These are phyloP conservation scores for Lumnitzera racemosa DNA, from an alignment of 345 rosid genomes.

Conservation along the genomic window DNA sequence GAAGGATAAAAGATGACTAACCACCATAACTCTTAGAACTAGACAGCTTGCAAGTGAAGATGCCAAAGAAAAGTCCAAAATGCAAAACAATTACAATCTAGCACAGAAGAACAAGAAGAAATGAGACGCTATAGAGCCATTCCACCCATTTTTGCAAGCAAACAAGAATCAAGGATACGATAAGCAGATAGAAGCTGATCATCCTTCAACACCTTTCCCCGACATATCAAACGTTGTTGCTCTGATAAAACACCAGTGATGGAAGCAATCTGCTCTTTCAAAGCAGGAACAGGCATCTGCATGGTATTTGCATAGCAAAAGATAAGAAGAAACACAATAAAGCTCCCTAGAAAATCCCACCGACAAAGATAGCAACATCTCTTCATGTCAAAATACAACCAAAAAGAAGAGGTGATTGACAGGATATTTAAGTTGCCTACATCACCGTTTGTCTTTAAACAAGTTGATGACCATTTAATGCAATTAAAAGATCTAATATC, in stretches of 20 bases:
- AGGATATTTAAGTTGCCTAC: no score
- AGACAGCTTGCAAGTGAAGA: no score
- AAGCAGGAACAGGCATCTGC: slow-evolving; percentile 71
- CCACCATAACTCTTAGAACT: no score
- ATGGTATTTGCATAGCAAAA: slow-evolving; percentile 8
- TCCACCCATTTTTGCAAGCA: neutral
- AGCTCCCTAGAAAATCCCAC: neutral
- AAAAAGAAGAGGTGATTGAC: no score
- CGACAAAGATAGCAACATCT: neutral
- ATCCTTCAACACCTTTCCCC: slow-evolving; percentile 75
- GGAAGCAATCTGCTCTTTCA: slow-evolving; percentile 75
- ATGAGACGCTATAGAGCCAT: neutral
- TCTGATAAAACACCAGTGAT: slow-evolving; percentile 66
- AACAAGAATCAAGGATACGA: slow-evolving; percentile 49
- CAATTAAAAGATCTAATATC: neutral
- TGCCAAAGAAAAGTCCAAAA: no score
- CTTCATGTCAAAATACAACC: neutral
- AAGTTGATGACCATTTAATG: no score
- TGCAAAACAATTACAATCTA: no score
- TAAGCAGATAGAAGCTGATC: slow-evolving; percentile 81
- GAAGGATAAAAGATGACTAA: no score
- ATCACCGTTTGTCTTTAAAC: no score
- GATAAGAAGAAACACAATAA: neutral
- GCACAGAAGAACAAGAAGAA: no score
- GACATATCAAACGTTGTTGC: slow-evolving; percentile 72